Base-by-base conservation (phyloP, 2,329 filamentous ascomycete genomes). In the Colletotrichum sp. region DNA sequence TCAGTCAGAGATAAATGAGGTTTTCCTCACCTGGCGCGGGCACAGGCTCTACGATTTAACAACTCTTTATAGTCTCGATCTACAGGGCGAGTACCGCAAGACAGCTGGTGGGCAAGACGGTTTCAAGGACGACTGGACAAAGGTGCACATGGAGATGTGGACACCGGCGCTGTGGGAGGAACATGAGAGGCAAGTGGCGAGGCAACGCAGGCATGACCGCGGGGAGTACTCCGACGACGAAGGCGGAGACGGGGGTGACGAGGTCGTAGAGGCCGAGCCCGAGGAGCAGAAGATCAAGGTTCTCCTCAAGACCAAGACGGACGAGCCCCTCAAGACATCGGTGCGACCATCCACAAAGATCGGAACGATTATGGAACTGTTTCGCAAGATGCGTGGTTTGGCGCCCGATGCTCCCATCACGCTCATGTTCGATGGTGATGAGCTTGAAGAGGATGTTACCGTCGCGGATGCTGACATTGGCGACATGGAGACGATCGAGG, bases 11-110 rank as follows among this genome's bases (percentile, higher is more conserved):
- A 84, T 88, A 3, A 85, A 89, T 6, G 86, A 88, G 1, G 86
- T 98, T 21, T 94, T 97, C 80, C 89, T 99, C 71, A 97, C 95
- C 0, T 98, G 95, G 93, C 93, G 93, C 78, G 90, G 91, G 30
- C 91, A 91, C 74, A 91, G 92, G 75, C 85, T 98, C 5, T 98
- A 94, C 82, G 92, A 94, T 78, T 90, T 91, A n/a, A 95, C 94
- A 7, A 96, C 93, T 2, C 93, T 95, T 75, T 88, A 89, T 69
- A 92, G 90, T 64, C 86, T 98, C 8, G 92, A 93, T 8, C 89
- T 97, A 62, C 69, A 71, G 12, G 81, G 77, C 8, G 80, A 81
- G 15, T 83, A 89, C 7, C 88, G 89, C 55, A 83, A 87, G 16
- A 83, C 90, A 24, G 80, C 82, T 13, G 82, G 81, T 34, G 79